Evolutionary conservation across 2,329 filamentous ascomycete genomes (phyloP).

Genomic region (Colletotrichum lupini): DNA sequence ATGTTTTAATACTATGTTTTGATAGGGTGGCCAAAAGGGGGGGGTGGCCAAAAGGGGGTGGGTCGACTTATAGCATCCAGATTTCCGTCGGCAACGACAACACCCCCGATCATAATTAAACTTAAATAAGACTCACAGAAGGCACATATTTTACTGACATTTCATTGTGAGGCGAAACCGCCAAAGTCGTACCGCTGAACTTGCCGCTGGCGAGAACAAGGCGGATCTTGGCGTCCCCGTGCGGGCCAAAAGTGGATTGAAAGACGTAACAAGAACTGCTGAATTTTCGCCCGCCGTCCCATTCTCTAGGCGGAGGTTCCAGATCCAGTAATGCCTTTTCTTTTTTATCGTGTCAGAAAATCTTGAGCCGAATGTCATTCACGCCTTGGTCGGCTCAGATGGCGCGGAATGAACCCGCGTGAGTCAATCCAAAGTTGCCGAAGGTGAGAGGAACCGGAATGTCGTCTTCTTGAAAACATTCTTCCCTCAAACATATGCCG

Average conservation of each 20-base stretch:
- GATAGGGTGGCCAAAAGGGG: no score
- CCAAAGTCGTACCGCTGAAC: not conserved
- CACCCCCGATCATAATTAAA: no score
- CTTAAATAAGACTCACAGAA: no score
- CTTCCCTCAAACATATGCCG: slow-evolving; percentile 9
- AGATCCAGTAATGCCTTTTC: slow-evolving; percentile 19
- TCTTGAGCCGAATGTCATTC: not conserved
- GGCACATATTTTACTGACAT: not conserved
- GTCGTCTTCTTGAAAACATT: slow-evolving; percentile 9
- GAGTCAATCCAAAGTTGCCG: slow-evolving; percentile 20
- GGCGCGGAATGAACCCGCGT: slow-evolving; percentile 19
- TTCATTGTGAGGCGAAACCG: not conserved
- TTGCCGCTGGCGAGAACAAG: not conserved
- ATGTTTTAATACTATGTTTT: no score
- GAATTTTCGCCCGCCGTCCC: slow-evolving; percentile 29
- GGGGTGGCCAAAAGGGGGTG: no score
- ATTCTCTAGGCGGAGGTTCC: slow-evolving; percentile 31
- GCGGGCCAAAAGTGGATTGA: slow-evolving; percentile 34
- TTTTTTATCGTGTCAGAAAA: slow-evolving; percentile 21
- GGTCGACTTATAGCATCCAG: no score
- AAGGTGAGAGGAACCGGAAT: not conserved
- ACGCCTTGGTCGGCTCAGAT: not conserved
- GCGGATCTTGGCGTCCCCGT: not conserved
- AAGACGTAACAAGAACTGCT: slow-evolving; percentile 36
- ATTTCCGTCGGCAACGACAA: not conserved